These are phyloP conservation scores for Monosporozyma siamensis DNA, from an alignment of 805 yeast species.

Conservation along the genomic window DNA sequence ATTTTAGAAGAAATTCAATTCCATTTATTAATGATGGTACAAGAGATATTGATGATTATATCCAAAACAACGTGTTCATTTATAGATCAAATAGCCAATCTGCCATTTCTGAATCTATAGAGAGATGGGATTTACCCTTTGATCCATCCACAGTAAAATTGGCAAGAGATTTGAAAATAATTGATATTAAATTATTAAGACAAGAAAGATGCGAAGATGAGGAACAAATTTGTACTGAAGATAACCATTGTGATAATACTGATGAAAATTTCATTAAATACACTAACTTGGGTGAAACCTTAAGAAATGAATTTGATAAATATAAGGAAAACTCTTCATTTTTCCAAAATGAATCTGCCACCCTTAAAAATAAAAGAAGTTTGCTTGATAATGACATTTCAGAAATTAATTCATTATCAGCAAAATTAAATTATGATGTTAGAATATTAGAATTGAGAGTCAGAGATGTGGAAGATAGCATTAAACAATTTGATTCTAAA, in stretches of 20 bases:
- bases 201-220: constrained; percentile 10
- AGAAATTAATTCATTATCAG: constrained; percentile 48
- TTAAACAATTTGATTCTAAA: constrained; percentile 35
- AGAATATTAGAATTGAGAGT: constrained; percentile 50
- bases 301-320: constrained; percentile 1
- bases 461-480: constrained; percentile 58
- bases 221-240: not conserved
- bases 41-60: not conserved
- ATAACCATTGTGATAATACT: not conserved
- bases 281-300: not conserved
- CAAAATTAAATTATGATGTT: constrained; percentile 58
- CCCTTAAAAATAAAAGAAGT: constrained; percentile 23
- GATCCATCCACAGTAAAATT: constrained; percentile 25
- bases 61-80: not conserved
- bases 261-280: not conserved
- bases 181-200: constrained; percentile 11
- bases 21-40: constrained; percentile 14
- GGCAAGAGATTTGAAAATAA: constrained; percentile 22
- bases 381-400: constrained; percentile 33
- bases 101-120: constrained; percentile 19
- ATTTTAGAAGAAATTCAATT: constrained; percentile 21
- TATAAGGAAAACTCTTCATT: constrained; percentile 11
- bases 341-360: constrained; percentile 15
- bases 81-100: constrained; percentile 22
- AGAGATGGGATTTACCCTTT: constrained; percentile 25